Evolutionary conservation across 1,284 basidiomycete species (phyloP).

Genomic region (Meira nashicola): DNA sequence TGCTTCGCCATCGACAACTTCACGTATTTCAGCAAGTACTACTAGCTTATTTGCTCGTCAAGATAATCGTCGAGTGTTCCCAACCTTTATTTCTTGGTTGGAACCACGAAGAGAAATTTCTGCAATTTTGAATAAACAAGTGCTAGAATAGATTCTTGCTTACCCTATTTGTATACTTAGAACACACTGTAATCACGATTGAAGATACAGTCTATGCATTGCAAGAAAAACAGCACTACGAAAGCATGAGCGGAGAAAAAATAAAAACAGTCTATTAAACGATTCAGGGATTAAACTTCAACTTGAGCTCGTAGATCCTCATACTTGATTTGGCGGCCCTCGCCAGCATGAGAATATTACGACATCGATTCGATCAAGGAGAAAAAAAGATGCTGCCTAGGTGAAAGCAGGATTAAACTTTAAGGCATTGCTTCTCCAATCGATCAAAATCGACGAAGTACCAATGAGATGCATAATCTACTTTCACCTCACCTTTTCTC

Average conservation of each 20-base stretch:
- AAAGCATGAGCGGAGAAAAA: not conserved
- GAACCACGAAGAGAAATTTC: conserved; percentile 44
- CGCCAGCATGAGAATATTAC: too few species aligned
- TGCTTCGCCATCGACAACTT: not conserved
- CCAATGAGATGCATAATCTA: too few species aligned
- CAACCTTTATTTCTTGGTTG: conserved; percentile 46
- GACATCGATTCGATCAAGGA: too few species aligned
- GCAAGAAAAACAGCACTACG: not conserved
- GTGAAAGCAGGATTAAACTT: too few species aligned
- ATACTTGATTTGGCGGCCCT: too few species aligned
- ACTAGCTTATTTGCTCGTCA: not conserved
- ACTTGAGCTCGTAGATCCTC: too few species aligned
- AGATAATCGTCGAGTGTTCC: conserved; percentile 24
- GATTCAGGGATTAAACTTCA: not conserved
- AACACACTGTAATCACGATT: not conserved
- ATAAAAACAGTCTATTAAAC: not conserved
- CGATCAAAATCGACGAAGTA: too few species aligned
- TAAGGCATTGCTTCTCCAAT: too few species aligned
- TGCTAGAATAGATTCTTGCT: not conserved
- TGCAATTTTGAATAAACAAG: conserved; percentile 20
- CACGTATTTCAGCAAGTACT: not conserved
- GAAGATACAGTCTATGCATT: not conserved
- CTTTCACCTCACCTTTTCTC: too few species aligned
- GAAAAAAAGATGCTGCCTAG: too few species aligned
- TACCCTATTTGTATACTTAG: not conserved